Evolutionary conservation across 306 rosid genomes (phyloP), one percentile per base, ranked within the genome.

Genomic region (Prunus mongolica): DNA sequence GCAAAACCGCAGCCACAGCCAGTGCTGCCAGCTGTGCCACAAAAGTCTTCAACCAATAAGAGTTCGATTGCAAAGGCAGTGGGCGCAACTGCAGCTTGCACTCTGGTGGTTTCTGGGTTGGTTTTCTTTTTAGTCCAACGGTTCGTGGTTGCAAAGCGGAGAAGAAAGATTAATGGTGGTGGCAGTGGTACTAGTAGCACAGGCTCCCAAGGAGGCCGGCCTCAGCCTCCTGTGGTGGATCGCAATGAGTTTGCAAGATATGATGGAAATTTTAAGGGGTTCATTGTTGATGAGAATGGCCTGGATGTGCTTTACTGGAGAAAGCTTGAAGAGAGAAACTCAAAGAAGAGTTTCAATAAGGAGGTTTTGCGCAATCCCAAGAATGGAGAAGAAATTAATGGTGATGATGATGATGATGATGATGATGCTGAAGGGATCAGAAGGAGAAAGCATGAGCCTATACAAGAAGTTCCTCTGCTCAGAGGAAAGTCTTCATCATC

Each of bases 301-400:
- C 88, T 96, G 45, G 99, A 96, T 81, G 99, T 96, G 72, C 63
- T 92, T 75, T 92, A 92, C 72, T 96, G 97, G 99, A 88, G 90
- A 75, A 91, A 83, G 25, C 97, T 92, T 57, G 83, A 88, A 69
- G 87, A 64, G 24, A 89, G 61, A 25, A 85, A 71, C 52, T 72
- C 86, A 3, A 74, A 52, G 27, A 81, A 75, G 64, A 69, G 73
- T 75, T 52, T 82, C 4, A 44, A 24, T 11, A 89, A 80, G 61
- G 91, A 86, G 76, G 78, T 71, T 0, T 63, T 83, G 19, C 51
- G 62, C 24, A 52, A 69, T 41, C 18, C 32, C 3, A 46, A 47
- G 65, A 67, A 11, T 1, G 50, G 22, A 20, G 60, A 58, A 28
- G 79, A 52, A 3, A 10, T 25, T 15, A 15, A 47, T 69, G 24